phyloP scores from a whole-genome alignment of 345 rosid species.

The Linum usitatissimum region DNA sequence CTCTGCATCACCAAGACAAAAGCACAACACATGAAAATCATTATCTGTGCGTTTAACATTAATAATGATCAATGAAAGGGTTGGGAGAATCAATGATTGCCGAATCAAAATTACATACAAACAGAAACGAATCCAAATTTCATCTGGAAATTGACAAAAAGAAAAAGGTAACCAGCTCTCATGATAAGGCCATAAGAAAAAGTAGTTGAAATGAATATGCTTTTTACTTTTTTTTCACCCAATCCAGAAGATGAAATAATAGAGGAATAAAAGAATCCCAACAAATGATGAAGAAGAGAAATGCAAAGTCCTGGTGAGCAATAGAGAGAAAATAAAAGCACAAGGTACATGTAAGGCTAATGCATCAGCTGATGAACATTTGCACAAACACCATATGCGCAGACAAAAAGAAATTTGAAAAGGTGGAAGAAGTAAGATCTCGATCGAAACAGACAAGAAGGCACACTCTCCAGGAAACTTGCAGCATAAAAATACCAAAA shows the following conservation, averaged over 20 bases:
- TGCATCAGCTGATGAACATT: background rate
- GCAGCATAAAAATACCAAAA: background rate
- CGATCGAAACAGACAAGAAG: background rate
- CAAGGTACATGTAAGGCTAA: background rate
- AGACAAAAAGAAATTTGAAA: background rate
- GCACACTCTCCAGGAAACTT: background rate
- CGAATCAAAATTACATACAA: background rate
- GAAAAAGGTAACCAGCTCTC: no score
- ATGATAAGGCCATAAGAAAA: no score
- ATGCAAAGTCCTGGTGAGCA: background rate
- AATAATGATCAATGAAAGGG: background rate
- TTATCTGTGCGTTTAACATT: background rate
- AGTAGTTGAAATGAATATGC: background rate
- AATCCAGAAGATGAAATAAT: background rate
- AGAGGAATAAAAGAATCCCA: background rate
- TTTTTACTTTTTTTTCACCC: no score
- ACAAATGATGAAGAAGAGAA: background rate
- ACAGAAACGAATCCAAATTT: background rate
- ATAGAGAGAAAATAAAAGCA: background rate
- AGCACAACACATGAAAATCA: conserved; percentile 8
- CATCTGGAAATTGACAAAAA: background rate
- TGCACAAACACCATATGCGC: background rate
- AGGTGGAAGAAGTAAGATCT: background rate
- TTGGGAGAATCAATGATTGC: background rate
- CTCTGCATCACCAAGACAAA: conserved; percentile 24